Conservation (phyloP, 2,329 filamentous ascomycete genomes). For the Trichoderma atrobrunneum region DNA sequence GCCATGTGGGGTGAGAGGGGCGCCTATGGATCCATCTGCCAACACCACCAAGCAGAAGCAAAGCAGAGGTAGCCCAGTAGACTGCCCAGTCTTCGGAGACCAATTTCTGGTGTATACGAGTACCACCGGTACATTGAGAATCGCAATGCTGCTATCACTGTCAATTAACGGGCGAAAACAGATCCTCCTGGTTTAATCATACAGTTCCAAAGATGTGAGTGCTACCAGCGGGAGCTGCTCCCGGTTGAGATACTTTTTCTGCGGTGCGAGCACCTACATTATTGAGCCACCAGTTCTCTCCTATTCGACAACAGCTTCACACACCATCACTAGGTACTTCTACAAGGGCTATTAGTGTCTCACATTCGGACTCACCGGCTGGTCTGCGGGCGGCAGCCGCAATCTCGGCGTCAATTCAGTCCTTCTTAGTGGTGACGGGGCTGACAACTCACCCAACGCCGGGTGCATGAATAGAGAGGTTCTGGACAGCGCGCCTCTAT, state of each 20-base stretch:
- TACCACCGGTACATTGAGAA: background rate
- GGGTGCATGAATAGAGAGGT: background rate
- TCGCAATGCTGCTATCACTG: background rate
- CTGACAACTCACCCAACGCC: background rate
- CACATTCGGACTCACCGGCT: background rate
- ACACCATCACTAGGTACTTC: background rate
- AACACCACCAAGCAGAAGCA: background rate
- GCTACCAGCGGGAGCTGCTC: background rate
- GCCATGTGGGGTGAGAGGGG: background rate
- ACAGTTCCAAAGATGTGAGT: background rate
- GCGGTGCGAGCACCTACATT: background rate
- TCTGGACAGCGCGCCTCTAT: background rate
- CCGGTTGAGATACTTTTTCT: background rate
- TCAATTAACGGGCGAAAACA: background rate
- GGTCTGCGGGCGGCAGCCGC: background rate
- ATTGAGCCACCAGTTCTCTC: background rate
- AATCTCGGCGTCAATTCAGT: background rate
- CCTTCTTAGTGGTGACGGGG: background rate
- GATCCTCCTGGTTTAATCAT: background rate
- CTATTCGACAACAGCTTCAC: background rate
- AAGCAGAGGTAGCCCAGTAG: background rate
- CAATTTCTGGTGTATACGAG: background rate
- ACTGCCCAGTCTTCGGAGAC: background rate
- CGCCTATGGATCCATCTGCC: background rate
- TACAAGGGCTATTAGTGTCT: background rate